Percentiles rank a stretch among this genome's conserved stretches.
phyloP scores from a whole-genome alignment of 2,329 filamentous ascomycete genomes.

The Alternaria novae-zelandiae region DNA sequence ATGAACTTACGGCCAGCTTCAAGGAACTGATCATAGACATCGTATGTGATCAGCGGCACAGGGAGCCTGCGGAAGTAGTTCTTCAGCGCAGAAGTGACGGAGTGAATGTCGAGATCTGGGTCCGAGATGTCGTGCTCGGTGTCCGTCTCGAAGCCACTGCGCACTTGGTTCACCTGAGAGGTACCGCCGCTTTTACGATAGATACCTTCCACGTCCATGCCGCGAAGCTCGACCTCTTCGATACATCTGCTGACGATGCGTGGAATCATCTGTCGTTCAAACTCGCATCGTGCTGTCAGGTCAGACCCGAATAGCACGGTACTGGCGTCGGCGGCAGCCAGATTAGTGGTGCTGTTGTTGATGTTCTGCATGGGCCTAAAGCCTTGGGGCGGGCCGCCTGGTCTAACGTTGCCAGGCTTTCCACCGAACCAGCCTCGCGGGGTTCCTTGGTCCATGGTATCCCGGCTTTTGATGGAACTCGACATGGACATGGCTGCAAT shows the following conservation, averaged over 20 bases:
- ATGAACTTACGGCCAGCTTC: slow-evolving; percentile 73
- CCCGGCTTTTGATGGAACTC: slow-evolving; percentile 35
- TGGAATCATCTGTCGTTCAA: slow-evolving; percentile 87
- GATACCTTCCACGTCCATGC: slow-evolving; percentile 97
- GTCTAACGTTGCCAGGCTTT: slow-evolving; percentile 26
- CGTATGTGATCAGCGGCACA: slow-evolving; percentile 85
- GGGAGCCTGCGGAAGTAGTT: slow-evolving; percentile 97
- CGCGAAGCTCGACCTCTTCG: slow-evolving; percentile 92
- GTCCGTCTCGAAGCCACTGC: slow-evolving; percentile 87
- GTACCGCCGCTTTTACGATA: slow-evolving; percentile 97
- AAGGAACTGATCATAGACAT: slow-evolving; percentile 87
- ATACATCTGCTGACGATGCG: slow-evolving; percentile 92
- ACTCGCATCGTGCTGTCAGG: slow-evolving; percentile 81
- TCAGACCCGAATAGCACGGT: slow-evolving; percentile 86
- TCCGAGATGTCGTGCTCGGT: slow-evolving; percentile 93
- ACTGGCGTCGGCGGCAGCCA: slow-evolving; percentile 41
- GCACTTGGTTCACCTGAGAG: slow-evolving; percentile 86
- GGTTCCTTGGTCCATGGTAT: slow-evolving; percentile 29
- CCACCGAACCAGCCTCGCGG: slow-evolving; percentile 44
- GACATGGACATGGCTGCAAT: slow-evolving; percentile 43
- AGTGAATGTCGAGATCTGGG: slow-evolving; percentile 90
- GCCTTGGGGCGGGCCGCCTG: slow-evolving; percentile 20
- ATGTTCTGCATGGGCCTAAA: slow-evolving; percentile 48
- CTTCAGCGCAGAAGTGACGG: slow-evolving; percentile 93
- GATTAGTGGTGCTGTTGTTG: slow-evolving; percentile 51